Percentiles rank a stretch among this genome's conserved stretches.
Conservation (phyloP, 768 basidiomycete genomes). For the Krasilnikovozyma curviuscula region DNA sequence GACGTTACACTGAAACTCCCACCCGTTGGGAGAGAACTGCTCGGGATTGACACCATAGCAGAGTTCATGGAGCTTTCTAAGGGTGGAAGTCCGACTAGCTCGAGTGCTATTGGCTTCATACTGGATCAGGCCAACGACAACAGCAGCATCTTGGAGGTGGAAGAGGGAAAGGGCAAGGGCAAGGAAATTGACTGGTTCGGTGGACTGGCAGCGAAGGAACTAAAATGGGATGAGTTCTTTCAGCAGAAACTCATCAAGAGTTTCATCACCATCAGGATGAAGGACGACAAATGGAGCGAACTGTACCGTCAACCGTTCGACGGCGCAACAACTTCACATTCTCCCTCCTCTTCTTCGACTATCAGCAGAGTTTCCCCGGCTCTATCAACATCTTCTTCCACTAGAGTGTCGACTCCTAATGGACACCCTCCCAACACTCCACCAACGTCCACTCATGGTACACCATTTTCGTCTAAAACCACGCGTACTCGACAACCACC, state of each 20-base stretch:
- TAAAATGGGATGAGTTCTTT: background rate
- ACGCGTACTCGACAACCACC: background rate
- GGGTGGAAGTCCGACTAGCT: no score
- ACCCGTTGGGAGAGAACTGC: no score
- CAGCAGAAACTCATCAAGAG: slow-evolving; percentile 2
- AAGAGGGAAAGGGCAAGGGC: background rate
- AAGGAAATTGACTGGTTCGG: background rate
- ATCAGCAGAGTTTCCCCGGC: no score
- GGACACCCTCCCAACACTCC: background rate
- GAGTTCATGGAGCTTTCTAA: no score
- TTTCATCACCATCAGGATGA: background rate
- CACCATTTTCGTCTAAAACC: background rate
- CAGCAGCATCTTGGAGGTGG: background rate
- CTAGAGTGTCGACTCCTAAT: background rate
- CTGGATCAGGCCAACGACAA: no score
- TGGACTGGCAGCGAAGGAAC: background rate
- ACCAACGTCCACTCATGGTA: background rate
- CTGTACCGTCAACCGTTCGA: background rate
- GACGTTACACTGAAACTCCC: no score
- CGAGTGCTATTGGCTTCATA: no score
- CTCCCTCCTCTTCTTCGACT: no score
- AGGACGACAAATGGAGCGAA: background rate
- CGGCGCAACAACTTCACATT: background rate
- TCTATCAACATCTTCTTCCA: no score
- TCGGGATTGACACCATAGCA: no score